phyloP scores from a whole-genome alignment of 495 filamentous ascomycete species.

The Tuber umbilicatum region DNA sequence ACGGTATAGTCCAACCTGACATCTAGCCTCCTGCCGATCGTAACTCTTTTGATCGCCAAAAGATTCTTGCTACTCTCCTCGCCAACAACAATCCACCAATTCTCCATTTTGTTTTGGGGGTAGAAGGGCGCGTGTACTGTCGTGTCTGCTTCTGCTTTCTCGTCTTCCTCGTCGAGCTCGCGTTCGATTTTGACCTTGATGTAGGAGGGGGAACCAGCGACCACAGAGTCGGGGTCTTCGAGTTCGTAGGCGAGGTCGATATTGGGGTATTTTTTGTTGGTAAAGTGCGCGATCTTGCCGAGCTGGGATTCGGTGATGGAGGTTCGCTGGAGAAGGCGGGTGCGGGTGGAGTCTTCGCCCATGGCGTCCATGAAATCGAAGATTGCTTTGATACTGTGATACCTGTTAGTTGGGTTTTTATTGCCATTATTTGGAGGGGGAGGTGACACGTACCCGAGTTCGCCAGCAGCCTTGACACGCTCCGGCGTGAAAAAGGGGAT shows the following conservation, averaged over 20 bases:
- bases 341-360: conserved; percentile 76
- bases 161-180: conserved; percentile 58
- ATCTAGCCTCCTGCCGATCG: conserved; percentile 69
- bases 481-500: conserved; percentile 89
- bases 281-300: conserved; percentile 82
- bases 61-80: conserved; percentile 79
- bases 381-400: conserved; percentile 71
- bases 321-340: conserved; percentile 64
- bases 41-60: conserved; percentile 89
- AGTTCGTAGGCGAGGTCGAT: conserved; percentile 84
- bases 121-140: conserved; percentile 96
- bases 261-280: conserved; percentile 93
- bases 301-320: conserved; percentile 76
- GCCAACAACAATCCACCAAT: conserved; percentile 91
- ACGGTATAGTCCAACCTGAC: conserved; percentile 81
- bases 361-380: conserved; percentile 98
- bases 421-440: neutral
- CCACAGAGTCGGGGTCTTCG: conserved; percentile 69
- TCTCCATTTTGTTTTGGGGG: conserved; percentile 87
- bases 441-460: conserved; percentile 59
- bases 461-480: conserved; percentile 73
- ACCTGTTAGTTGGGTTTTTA: conserved; percentile 43
- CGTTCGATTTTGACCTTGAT: conserved; percentile 82
- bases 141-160: conserved; percentile 65
- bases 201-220: conserved; percentile 71